Evolutionary conservation across 345 rosid genomes (phyloP), one percentile per base, ranked within the genome.

Genomic region (Gossypium raimondii): DNA sequence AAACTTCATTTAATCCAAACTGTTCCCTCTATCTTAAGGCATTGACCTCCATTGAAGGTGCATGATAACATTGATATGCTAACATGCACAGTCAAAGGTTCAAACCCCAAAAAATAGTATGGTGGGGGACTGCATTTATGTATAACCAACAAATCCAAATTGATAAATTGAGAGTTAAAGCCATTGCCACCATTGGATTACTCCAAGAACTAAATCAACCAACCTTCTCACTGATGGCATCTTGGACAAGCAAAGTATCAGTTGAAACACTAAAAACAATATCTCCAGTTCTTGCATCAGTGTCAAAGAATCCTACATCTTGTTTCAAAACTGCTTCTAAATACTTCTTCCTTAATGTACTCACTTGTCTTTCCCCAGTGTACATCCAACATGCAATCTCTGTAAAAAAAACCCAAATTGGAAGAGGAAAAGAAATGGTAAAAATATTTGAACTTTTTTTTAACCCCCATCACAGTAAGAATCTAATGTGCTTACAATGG

Each of bases 181-280:
- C 78, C 11, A 73, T 7, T 53, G 71, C 77, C 69, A 70, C 51
- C 9, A 59, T 70, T 72, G 75, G 83, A 73, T 81, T 76, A 24
- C 67, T 67, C 63, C 66, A 63, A 70, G 53, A 74, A 73, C 22
- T 24, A 17, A 2, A 61, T 50, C 52, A 47, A 44, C 53, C 51
- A 68, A 94, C 99, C 97, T 95, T 95, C 81, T 95, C 98, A 70
- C 99, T 93, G 73, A 95, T 95, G 86, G 99, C 99, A 77, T 95
- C 99, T 92, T 95, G 98, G 76, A 95, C 99, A 51, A 95, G 98
- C 73, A 95, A 92, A 67, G 99, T 95, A 82, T 95, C 99, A 12
- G 99, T 95, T 24, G 99, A 95, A 78, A 95, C 93, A 82, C 98
- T 90, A 77, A 95, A 93, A 85, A 95, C 98, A 73, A 95, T 88